Base-by-base conservation (phyloP, 202 grass and related monocot genomes). In the Panicum hallii region DNA sequence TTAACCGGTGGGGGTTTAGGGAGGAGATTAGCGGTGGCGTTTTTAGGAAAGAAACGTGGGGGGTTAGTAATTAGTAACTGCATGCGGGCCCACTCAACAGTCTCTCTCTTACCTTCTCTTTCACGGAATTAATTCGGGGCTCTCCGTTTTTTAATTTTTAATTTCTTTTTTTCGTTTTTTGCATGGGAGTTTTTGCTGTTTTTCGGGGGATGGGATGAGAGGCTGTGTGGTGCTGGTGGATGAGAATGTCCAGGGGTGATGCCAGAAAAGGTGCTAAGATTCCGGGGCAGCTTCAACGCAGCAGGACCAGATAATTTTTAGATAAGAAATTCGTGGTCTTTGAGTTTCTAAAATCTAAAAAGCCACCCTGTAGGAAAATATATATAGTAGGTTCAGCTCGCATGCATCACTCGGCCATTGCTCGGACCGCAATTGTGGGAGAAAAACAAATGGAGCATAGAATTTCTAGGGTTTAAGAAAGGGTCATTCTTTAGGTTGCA, bases 221-320 rank as follows among this genome's bases (percentile, higher is more conserved):
- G 57, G 72, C 40, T 70, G 78, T 57, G 48, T 78, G 78, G 55
- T 50, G 66, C 57, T 90, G 12, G 89, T 91, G 91, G 87, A 88
- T 28, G 89, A 84, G 93, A 86, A 91, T 82, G 61, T 69, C 76
- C 75, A 70, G 55, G 63, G 69, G 30, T 20, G 70, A 87, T 78
- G 87, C 84, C 57, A 74, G 41, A 82, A 90, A 82, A 73, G 82
- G 90, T 93, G 85, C 87, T 81, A 54, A 79, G 82, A 90, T 84
- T 91, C 82, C 85, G 72, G 63, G 2, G 41, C 48, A 61, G 65
- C 63, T 67, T 79, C 71, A 67, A 70, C 63, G 45, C 72, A 86
- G 38, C 72, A 87, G 70, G 55, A 66, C 87, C 91, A 79, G 87
- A 90, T 79, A 82, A 92, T 67, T 88, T 89, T 90, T 90, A 96